Conservation (phyloP, 208 protist species). For the Leptomonas pyrrhocoris region DNA sequence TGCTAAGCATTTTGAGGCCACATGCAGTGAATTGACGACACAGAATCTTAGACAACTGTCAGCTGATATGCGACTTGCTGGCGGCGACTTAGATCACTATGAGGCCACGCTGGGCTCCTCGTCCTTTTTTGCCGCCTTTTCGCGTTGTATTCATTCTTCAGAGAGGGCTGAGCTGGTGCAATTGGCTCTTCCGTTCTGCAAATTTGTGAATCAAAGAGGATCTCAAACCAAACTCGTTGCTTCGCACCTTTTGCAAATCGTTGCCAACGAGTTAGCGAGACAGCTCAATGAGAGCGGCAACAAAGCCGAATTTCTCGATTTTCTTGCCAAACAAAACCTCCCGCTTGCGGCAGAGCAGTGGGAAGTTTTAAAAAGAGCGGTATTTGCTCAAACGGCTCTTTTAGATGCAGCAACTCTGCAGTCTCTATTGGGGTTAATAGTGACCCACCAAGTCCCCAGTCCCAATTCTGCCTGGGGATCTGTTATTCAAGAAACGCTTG, state of each 20-base stretch:
- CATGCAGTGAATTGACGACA: slow-evolving; percentile 6
- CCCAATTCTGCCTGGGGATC: slow-evolving; percentile 13
- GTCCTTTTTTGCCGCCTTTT: slow-evolving; percentile 14
- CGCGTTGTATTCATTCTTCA: slow-evolving; percentile 6
- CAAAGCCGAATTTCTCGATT: neutral
- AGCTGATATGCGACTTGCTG: slow-evolving; percentile 8
- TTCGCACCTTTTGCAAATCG: slow-evolving; percentile 1
- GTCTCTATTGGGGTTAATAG: slow-evolving; percentile 12
- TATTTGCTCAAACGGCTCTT: slow-evolving; percentile 1
- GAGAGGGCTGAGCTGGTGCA: slow-evolving; percentile 17
- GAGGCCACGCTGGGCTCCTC: slow-evolving; percentile 13
- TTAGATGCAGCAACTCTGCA: neutral
- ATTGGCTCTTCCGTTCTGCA: slow-evolving; percentile 13
- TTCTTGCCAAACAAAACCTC: slow-evolving; percentile 9
- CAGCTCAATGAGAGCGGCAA: slow-evolving; percentile 5
- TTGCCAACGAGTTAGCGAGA: slow-evolving; percentile 7
- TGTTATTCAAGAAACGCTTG: slow-evolving; percentile 17
- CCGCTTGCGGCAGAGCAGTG: slow-evolving; percentile 14
- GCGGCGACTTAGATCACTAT: slow-evolving; percentile 20
- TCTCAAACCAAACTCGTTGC: neutral
- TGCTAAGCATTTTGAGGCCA: slow-evolving; percentile 22
- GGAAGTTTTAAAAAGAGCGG: slow-evolving; percentile 6
- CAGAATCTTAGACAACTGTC: slow-evolving; percentile 16
- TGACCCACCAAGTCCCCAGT: neutral
- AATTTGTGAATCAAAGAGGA: neutral